Percentiles rank a stretch among this genome's conserved stretches.
Conservation (phyloP, 495 filamentous ascomycete genomes). For the Lepidopterella palustris region DNA sequence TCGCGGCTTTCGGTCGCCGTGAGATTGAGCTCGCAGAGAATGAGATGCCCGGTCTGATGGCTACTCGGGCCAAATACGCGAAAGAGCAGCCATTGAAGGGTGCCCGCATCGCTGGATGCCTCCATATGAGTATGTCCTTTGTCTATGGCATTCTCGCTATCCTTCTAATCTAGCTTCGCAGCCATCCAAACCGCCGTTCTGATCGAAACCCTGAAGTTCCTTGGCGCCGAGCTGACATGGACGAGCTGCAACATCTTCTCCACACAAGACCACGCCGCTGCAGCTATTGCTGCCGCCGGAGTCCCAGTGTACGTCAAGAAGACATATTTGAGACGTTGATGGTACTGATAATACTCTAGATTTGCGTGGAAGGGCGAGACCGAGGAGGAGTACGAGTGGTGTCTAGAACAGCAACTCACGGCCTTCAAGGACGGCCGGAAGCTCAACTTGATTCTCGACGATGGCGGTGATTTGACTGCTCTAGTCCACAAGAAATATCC, state of each 20-base stretch:
- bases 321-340: not conserved
- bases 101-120: conserved; percentile 84
- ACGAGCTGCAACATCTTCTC: conserved; percentile 97
- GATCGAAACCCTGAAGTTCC: conserved; percentile 89
- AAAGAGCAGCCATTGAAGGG: conserved; percentile 87
- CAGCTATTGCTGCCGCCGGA: conserved; percentile 89
- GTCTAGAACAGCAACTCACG: conserved; percentile 92
- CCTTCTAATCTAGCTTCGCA: conserved; percentile 34
- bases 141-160: not conserved
- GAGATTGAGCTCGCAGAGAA: conserved; percentile 99
- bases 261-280: conserved; percentile 96
- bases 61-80: conserved; percentile 85
- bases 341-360: conserved; percentile 33
- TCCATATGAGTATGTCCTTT: conserved; percentile 81
- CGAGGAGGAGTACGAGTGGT: conserved; percentile 99
- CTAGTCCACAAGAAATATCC: conserved; percentile 98
- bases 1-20: conserved; percentile 97
- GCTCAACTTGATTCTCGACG: conserved; percentile 97
- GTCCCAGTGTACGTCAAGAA: conserved; percentile 67
- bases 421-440: conserved; percentile 96
- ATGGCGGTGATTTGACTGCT: conserved; percentile 94
- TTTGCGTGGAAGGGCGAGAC: conserved; percentile 99
- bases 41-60: conserved; percentile 97
- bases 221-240: conserved; percentile 98
- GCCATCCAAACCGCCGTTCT: conserved; percentile 98